phyloP scores from a whole-genome alignment of 495 filamentous ascomycete species.

The Glutinoglossum americanum region DNA sequence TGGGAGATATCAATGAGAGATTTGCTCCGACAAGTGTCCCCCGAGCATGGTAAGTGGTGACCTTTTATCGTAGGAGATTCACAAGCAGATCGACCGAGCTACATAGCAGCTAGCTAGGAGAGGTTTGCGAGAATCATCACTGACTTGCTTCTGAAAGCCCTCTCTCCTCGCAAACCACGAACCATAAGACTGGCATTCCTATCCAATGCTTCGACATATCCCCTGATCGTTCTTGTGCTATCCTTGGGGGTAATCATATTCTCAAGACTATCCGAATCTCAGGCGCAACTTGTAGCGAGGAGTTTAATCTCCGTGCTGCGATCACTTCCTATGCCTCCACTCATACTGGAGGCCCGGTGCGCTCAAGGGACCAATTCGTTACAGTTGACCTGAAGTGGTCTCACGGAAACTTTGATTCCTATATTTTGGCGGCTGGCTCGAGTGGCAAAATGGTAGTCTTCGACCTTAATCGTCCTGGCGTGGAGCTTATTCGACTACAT shows the following conservation, averaged over 20 bases:
- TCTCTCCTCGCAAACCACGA: conserved; percentile 47
- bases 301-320: conserved; percentile 58
- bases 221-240: conserved; percentile 48
- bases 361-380: conserved; percentile 6
- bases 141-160: conserved; percentile 23
- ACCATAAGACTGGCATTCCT: conserved; percentile 48
- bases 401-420: conserved; percentile 36
- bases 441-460: conserved; percentile 78
- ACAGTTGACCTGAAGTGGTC: conserved; percentile 78
- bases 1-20: background rate
- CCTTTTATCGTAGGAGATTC: background rate
- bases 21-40: background rate
- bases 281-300: conserved; percentile 46
- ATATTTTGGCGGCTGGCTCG: conserved; percentile 64
- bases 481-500: conserved; percentile 57
- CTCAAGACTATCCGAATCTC: conserved; percentile 64
- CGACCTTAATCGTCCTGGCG: conserved; percentile 49
- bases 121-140: background rate
- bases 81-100: too few relatives aligned
- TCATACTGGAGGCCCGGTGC: conserved; percentile 23
- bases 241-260: conserved; percentile 64
- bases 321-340: conserved; percentile 46
- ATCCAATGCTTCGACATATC: conserved; percentile 63
- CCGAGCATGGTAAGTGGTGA: background rate
- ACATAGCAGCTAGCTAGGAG: background rate